These are phyloP conservation scores for Rhodocollybia butyracea DNA, from an alignment of 768 basidiomycete genomes.

Conservation along the genomic window DNA sequence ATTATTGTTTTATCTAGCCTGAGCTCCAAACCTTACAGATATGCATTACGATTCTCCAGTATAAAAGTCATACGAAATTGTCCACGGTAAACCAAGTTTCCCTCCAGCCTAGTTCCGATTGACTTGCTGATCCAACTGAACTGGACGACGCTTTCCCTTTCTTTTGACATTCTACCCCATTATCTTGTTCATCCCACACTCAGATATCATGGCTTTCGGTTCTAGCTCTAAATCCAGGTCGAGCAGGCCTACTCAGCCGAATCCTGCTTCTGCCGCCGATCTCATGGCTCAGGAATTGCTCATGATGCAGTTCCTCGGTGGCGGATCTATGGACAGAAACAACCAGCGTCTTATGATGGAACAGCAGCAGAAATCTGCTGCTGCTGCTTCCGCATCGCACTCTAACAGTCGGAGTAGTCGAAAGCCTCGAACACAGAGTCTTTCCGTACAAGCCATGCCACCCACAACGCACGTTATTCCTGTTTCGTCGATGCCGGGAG, in stretches of 20 bases:
- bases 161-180: neutral
- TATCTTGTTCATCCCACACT: neutral
- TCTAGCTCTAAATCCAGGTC: slow-evolving; percentile 1
- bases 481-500: neutral
- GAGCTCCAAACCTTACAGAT: neutral
- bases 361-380: neutral
- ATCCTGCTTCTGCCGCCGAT: neutral
- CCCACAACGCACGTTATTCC: neutral
- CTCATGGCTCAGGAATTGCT: neutral
- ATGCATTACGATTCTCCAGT: no score
- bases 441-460: neutral
- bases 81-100: neutral
- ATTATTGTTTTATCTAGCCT: neutral
- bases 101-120: neutral
- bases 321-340: slow-evolving; percentile 1
- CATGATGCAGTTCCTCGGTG: slow-evolving; percentile 1
- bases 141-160: neutral
- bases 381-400: neutral
- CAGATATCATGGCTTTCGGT: neutral
- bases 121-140: neutral
- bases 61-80: no score
- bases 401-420: neutral
- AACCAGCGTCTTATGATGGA: neutral
- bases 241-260: neutral
- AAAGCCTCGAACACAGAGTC: neutral